A percentile compares a stretch with the other conserved stretches of the same genome.
Evolutionary conservation across 2,329 filamentous ascomycete species (phyloP).

Genomic region (Trichoderma afroharzianum): DNA sequence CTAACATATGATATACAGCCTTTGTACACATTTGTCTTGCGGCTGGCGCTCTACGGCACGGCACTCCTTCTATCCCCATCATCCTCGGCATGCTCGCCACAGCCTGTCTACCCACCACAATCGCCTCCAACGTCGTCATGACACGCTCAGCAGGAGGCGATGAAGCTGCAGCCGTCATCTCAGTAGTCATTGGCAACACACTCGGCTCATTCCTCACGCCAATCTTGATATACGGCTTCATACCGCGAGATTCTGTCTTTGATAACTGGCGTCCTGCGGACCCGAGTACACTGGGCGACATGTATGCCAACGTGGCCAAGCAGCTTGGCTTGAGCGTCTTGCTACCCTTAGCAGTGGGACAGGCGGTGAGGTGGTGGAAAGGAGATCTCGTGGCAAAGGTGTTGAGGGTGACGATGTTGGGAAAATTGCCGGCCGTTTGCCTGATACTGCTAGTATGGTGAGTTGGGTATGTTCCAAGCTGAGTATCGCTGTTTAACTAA

Average conservation of each 20-base stretch:
- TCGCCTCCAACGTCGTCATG: conserved; percentile 72
- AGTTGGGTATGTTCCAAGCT: conserved; percentile 18
- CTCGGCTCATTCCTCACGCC: conserved; percentile 66
- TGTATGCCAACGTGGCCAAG: conserved; percentile 65
- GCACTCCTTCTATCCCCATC: conserved; percentile 60
- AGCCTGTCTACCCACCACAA: conserved; percentile 68
- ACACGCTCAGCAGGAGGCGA: conserved; percentile 66
- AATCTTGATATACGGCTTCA: conserved; percentile 59
- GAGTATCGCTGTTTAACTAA: not conserved
- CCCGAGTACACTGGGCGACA: conserved; percentile 50
- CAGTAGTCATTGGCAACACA: conserved; percentile 68
- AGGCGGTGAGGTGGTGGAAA: conserved; percentile 51
- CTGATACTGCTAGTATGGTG: conserved; percentile 48
- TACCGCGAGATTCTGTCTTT: conserved; percentile 51
- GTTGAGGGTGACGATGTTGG: conserved; percentile 51
- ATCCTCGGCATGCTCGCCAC: conserved; percentile 65
- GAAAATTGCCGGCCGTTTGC: conserved; percentile 47
- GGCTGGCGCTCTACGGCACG: conserved; percentile 45
- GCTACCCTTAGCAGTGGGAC: conserved; percentile 60
- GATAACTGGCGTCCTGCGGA: conserved; percentile 52
- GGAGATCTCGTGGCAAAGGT: conserved; percentile 50
- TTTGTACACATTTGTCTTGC: conserved; percentile 47
- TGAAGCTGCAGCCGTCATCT: conserved; percentile 61
- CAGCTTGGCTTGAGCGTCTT: conserved; percentile 66
- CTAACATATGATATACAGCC: conserved; percentile 27